Evolutionary conservation across 345 rosid genomes (phyloP).

Genomic region (Eucalyptus sideroxylon): DNA sequence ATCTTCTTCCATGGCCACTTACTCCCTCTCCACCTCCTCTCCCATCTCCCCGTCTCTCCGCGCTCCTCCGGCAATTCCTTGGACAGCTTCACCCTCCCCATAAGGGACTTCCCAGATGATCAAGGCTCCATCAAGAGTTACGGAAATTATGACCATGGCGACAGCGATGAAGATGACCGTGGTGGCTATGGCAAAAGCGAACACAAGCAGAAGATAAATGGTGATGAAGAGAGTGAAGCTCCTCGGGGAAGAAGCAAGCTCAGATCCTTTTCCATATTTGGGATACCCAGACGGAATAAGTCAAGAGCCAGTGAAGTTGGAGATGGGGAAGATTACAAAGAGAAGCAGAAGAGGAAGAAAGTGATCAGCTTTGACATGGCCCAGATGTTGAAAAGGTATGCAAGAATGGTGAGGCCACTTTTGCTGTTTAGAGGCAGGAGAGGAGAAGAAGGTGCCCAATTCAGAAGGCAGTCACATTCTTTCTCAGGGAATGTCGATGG

Average conservation of each 20-base stretch:
- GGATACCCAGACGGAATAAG: slow-evolving; percentile 41
- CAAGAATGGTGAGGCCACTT: slow-evolving; percentile 13
- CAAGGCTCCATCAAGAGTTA: not conserved
- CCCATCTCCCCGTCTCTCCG: slow-evolving; percentile 80
- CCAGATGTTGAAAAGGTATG: slow-evolving; percentile 7
- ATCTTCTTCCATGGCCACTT: slow-evolving; percentile 99
- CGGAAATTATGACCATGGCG: not conserved
- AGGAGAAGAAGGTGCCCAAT: slow-evolving; percentile 4
- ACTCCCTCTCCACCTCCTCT: slow-evolving; percentile 90
- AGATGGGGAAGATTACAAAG: slow-evolving; percentile 19
- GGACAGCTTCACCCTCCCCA: slow-evolving; percentile 63
- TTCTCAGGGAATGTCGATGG: slow-evolving; percentile 32
- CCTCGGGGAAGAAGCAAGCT: slow-evolving; percentile 16
- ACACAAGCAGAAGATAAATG: not conserved
- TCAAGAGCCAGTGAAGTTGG: slow-evolving; percentile 8
- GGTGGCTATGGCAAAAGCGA: not conserved
- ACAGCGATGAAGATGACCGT: not conserved
- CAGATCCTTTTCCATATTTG: slow-evolving; percentile 69
- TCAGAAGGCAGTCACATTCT: slow-evolving; percentile 28
- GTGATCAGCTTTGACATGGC: slow-evolving; percentile 42
- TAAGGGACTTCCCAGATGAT: slow-evolving; percentile 24
- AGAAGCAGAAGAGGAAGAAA: slow-evolving; percentile 33
- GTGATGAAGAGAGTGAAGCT: not conserved
- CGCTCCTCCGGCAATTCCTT: slow-evolving; percentile 62
- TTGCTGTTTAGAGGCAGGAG: slow-evolving; percentile 37